Conservation (phyloP, 805 yeast species). For the Schwanniomyces pseudopolymorphus region DNA sequence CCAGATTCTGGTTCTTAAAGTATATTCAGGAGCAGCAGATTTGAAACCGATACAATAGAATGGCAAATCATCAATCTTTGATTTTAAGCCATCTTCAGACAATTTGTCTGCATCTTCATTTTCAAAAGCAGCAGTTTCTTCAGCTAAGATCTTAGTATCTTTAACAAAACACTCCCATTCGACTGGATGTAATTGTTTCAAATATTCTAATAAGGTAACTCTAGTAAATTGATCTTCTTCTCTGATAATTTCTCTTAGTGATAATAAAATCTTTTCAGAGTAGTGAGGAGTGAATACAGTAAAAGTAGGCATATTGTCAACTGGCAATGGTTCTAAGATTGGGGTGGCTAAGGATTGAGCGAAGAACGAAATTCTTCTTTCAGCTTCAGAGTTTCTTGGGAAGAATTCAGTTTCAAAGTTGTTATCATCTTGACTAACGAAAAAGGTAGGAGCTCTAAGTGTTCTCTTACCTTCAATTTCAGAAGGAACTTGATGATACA, state of each 20-base stretch:
- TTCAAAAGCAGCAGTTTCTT: conserved; percentile 54
- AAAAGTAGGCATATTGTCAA: conserved; percentile 99
- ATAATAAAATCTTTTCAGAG: conserved; percentile 74
- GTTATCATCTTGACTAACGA: conserved; percentile 95
- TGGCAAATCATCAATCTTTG: conserved; percentile 42
- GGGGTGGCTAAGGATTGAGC: conserved; percentile 99
- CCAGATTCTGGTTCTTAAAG: conserved; percentile 48
- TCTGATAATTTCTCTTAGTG: conserved; percentile 75
- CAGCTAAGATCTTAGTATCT: conserved; percentile 55
- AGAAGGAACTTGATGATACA: conserved; percentile 97
- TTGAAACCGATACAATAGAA: conserved; percentile 49
- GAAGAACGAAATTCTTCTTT: conserved; percentile 98
- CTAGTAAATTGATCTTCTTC: conserved; percentile 65
- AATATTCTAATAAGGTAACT: conserved; percentile 54
- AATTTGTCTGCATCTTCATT: conserved; percentile 40
- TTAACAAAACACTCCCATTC: conserved; percentile 60
- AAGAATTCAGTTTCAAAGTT: conserved; percentile 94
- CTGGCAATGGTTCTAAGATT: conserved; percentile 97
- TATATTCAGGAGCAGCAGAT: conserved; percentile 48
- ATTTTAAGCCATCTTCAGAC: conserved; percentile 32
- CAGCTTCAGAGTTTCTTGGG: conserved; percentile 97
- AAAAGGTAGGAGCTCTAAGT: conserved; percentile 97
- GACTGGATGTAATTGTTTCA: conserved; percentile 54
- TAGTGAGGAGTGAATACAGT: conserved; percentile 90
- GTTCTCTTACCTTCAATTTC: conserved; percentile 98